Evolutionary conservation across 441 rosid genomes (phyloP).

Genomic region (Caryocar brasiliense): DNA sequence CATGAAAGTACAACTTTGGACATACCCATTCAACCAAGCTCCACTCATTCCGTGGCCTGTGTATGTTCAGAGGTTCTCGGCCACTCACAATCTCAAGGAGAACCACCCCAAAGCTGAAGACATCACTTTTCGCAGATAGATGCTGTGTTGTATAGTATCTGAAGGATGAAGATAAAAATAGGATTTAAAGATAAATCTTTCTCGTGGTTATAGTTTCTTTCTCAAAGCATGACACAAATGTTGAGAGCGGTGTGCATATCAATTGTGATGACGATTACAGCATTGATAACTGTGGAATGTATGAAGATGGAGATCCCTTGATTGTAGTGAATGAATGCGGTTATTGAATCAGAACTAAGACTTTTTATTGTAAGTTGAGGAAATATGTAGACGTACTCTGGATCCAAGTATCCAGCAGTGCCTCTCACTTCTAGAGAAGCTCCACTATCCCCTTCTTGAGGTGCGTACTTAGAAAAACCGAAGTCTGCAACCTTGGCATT

Average conservation of each 20-base stretch:
- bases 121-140: slow-evolving; percentile 67
- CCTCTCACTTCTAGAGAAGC: slow-evolving; percentile 75
- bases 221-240: background rate
- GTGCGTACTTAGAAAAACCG: slow-evolving; percentile 73
- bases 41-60: slow-evolving; percentile 63
- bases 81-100: slow-evolving; percentile 65
- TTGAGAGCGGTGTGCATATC: too few relatives aligned
- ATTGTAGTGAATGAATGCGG: background rate
- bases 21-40: slow-evolving; percentile 81
- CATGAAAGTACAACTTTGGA: slow-evolving; percentile 3
- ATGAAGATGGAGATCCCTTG: too few relatives aligned
- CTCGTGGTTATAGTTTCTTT: background rate
- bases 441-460: slow-evolving; percentile 68
- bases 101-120: slow-evolving; percentile 71
- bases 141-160: slow-evolving; percentile 71
- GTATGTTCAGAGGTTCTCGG: slow-evolving; percentile 64
- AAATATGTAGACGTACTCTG: slow-evolving; percentile 41
- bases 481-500: slow-evolving; percentile 67
- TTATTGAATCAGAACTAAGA: too few relatives aligned
- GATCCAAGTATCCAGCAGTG: slow-evolving; percentile 73
- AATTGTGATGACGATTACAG: too few relatives aligned
- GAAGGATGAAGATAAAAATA: slow-evolving; percentile 6
- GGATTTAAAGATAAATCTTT: background rate
- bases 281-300: too few relatives aligned
- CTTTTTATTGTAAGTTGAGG: background rate